Evolutionary conservation across 2,329 filamentous ascomycete species (phyloP).

Genomic region (Nothomitra cinnamomea): DNA sequence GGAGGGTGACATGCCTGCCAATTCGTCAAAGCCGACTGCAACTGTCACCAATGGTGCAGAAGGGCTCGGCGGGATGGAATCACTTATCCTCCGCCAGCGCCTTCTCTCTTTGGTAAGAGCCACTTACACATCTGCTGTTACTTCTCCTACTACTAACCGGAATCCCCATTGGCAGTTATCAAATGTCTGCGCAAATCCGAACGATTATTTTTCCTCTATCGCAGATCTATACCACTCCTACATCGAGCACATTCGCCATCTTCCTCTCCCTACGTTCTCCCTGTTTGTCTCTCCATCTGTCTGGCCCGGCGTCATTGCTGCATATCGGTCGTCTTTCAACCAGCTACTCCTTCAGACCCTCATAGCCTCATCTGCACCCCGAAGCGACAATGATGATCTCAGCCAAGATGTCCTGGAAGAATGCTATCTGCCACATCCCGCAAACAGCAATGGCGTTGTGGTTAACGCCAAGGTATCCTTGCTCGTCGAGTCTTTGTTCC

Average conservation of each 20-base stretch:
- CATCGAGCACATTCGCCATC: constrained; percentile 37
- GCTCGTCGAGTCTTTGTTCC: constrained; percentile 46
- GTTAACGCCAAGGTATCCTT: constrained; percentile 62
- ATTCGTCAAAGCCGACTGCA: neutral
- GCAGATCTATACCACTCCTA: constrained; percentile 42
- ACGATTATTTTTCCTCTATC: constrained; percentile 31
- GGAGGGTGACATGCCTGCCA: neutral
- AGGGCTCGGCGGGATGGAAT: constrained; percentile 29
- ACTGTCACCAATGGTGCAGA: constrained; percentile 13
- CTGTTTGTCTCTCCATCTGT: constrained; percentile 32
- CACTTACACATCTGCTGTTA: neutral
- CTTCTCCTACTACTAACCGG: constrained; percentile 10
- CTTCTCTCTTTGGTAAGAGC: constrained; percentile 38
- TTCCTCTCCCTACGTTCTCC: constrained; percentile 40
- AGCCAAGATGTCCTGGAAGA: constrained; percentile 32
- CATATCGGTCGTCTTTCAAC: constrained; percentile 31
- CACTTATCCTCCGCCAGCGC: constrained; percentile 43
- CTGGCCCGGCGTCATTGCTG: constrained; percentile 19
- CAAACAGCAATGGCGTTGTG: constrained; percentile 39
- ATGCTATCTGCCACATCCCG: constrained; percentile 49
- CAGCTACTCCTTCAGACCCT: constrained; percentile 35
- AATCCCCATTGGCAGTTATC: constrained; percentile 17
- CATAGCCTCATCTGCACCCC: constrained; percentile 25
- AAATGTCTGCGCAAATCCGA: constrained; percentile 20
- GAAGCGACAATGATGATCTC: constrained; percentile 24